A percentile compares a stretch with the other conserved stretches of the same genome.
phyloP scores from a whole-genome alignment of 1,139 yeast genomes.

The Pichia sp. region DNA sequence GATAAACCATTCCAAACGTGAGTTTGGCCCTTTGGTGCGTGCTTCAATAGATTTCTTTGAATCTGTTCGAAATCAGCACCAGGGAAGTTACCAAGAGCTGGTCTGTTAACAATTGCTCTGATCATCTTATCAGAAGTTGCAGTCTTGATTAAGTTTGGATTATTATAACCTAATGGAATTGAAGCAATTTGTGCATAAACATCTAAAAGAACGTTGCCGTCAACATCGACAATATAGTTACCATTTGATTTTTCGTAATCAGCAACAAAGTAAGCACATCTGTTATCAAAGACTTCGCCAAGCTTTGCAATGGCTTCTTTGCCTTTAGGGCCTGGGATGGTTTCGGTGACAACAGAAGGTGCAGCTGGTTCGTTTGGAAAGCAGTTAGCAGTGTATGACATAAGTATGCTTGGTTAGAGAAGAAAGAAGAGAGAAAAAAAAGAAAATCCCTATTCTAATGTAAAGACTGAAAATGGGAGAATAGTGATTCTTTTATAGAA shows the following conservation, averaged over 20 bases:
- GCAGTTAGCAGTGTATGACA: slow-evolving; percentile 28
- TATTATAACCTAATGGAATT: slow-evolving; percentile 72
- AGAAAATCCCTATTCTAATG: background rate
- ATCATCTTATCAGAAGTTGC: slow-evolving; percentile 62
- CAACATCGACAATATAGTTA: slow-evolving; percentile 65
- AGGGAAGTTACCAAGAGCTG: slow-evolving; percentile 74
- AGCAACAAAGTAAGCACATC: slow-evolving; percentile 61
- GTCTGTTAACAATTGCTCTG: slow-evolving; percentile 64
- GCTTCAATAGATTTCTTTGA: slow-evolving; percentile 47
- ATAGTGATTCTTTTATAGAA: too few relatives aligned
- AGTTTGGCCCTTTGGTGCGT: slow-evolving; percentile 66
- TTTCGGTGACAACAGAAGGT: slow-evolving; percentile 45
- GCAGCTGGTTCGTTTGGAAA: slow-evolving; percentile 58
- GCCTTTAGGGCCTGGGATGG: slow-evolving; percentile 61
- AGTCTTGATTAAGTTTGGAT: slow-evolving; percentile 56
- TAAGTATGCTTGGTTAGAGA: too few relatives aligned
- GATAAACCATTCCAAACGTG: slow-evolving; percentile 69
- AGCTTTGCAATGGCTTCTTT: slow-evolving; percentile 38
- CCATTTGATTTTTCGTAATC: slow-evolving; percentile 65
- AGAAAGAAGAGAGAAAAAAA: background rate
- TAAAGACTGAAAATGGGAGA: background rate
- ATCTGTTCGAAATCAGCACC: slow-evolving; percentile 54
- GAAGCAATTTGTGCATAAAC: slow-evolving; percentile 76
- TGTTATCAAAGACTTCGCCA: slow-evolving; percentile 51
- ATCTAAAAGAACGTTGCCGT: slow-evolving; percentile 61